phyloP scores from a whole-genome alignment of 225 moss, liverwort and hornwort genomes.

The Bryoerythrophyllum caledonicum region DNA sequence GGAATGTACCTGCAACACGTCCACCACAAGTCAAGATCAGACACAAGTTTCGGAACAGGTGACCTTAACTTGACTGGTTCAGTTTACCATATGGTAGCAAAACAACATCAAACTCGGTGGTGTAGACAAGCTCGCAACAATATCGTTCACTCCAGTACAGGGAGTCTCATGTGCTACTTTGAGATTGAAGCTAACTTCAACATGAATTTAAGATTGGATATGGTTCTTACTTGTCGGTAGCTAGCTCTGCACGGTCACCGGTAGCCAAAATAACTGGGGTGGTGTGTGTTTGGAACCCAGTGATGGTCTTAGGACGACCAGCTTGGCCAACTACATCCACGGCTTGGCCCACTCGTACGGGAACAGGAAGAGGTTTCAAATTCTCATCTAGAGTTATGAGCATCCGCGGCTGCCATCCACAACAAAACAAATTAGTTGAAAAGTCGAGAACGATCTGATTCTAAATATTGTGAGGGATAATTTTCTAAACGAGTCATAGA shows the following conservation, averaged over 20 bases:
- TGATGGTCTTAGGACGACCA: constrained; percentile 97
- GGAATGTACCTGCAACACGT: constrained; percentile 79
- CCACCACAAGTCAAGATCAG: constrained; percentile 14
- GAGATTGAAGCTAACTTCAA: background rate
- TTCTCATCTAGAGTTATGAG: constrained; percentile 93
- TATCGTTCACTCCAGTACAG: background rate
- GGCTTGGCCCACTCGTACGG: constrained; percentile 96
- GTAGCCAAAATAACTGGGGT: constrained; percentile 98
- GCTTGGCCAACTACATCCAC: constrained; percentile 99
- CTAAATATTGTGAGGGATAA: background rate
- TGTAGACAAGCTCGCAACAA: background rate
- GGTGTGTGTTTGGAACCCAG: constrained; percentile 95
- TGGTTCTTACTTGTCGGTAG: constrained; percentile 80
- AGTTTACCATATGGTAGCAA: background rate
- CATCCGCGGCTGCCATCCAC: constrained; percentile 87
- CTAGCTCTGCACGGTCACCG: constrained; percentile 97
- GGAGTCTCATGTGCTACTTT: background rate
- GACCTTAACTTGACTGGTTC: background rate
- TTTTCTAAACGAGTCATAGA: background rate
- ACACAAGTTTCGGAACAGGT: background rate
- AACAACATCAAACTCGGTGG: constrained; percentile 3
- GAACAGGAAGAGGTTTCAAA: constrained; percentile 89
- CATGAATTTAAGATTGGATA: background rate
- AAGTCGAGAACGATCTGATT: background rate
- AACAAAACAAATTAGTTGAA: constrained; percentile 15